phyloP scores from a whole-genome alignment of 306 rosid genomes.

The Sesbania bispinosa region DNA sequence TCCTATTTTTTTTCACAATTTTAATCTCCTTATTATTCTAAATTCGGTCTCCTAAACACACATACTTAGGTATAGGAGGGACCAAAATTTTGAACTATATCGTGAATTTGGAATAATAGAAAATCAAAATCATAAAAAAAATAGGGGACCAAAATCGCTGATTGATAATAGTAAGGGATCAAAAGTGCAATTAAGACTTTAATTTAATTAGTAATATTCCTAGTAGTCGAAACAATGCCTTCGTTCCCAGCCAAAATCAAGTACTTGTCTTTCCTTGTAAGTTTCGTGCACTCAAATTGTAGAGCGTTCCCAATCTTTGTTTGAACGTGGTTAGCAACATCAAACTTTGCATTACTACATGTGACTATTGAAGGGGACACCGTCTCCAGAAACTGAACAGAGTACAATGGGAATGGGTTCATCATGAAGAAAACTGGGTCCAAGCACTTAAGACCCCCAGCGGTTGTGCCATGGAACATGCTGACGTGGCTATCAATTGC shows the following conservation, averaged over 20 bases:
- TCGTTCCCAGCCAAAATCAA: constrained; percentile 70
- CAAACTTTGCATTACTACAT: constrained; percentile 22
- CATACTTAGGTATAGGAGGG: too few relatives aligned
- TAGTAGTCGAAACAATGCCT: constrained; percentile 40
- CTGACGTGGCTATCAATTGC: constrained; percentile 49
- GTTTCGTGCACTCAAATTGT: constrained; percentile 56
- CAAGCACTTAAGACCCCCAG: constrained; percentile 68
- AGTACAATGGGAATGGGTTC: constrained; percentile 61
- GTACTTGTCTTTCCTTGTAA: constrained; percentile 73
- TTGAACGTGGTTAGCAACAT: constrained; percentile 64
- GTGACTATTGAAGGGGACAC: not conserved
- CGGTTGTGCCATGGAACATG: constrained; percentile 80
- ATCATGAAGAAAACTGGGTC: constrained; percentile 65
- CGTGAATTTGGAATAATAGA: too few relatives aligned
- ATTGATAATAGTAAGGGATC: too few relatives aligned
- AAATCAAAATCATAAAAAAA: too few relatives aligned
- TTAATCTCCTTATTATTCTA: too few relatives aligned
- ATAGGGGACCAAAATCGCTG: too few relatives aligned
- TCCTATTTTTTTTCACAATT: too few relatives aligned
- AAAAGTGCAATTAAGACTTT: too few relatives aligned
- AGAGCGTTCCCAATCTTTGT: constrained; percentile 44
- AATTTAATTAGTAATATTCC: too few relatives aligned
- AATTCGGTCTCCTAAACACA: too few relatives aligned
- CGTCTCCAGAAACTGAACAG: constrained; percentile 29
- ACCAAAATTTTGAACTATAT: too few relatives aligned